Percentiles rank a stretch among this genome's conserved stretches.
Conservation (phyloP, 345 rosid species). For the Jatropha curcas region DNA sequence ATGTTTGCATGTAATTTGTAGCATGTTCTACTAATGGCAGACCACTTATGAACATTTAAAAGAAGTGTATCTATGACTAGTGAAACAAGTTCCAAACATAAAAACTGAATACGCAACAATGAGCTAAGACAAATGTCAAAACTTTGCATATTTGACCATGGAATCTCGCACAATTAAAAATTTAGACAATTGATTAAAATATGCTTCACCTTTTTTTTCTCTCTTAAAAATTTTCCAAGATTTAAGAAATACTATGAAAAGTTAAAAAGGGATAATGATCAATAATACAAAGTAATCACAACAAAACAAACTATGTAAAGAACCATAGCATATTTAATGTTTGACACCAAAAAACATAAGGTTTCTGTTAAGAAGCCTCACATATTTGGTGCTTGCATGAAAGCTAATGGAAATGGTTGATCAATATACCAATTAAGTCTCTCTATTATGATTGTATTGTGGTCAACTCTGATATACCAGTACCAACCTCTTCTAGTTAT, state of each 20-base stretch:
- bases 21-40: conserved; percentile 1
- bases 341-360: neutral
- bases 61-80: neutral
- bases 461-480: neutral
- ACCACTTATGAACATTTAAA: neutral
- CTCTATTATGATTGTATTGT: neutral
- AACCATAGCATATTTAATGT: neutral
- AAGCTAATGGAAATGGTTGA: neutral
- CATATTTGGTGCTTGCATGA: neutral
- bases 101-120: neutral
- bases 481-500: neutral
- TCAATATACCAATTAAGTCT: neutral
- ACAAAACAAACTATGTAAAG: neutral
- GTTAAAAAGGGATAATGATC: neutral
- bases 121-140: neutral
- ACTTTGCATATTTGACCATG: neutral
- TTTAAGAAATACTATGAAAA: neutral
- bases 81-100: neutral
- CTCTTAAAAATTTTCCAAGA: neutral
- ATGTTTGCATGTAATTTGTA: neutral
- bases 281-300: conserved; percentile 5
- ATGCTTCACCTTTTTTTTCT: neutral
- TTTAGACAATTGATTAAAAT: neutral
- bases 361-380: neutral
- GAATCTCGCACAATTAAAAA: neutral